Evolutionary conservation across 176 grass and related monocot species (phyloP).

Genomic region (Urochloa ruziziensis): DNA sequence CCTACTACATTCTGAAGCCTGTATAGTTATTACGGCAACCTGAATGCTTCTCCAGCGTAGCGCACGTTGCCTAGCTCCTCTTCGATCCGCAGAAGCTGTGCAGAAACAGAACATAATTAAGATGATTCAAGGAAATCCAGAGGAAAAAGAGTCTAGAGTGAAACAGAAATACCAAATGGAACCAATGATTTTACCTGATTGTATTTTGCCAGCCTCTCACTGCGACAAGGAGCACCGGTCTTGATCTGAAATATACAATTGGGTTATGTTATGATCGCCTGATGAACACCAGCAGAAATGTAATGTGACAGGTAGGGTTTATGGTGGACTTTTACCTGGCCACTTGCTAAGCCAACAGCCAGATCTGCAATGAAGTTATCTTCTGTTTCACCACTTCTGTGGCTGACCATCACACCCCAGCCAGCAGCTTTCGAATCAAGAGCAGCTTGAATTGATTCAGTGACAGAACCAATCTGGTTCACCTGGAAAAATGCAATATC

Average conservation of each 20-base stretch:
- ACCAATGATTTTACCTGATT: conserved; percentile 66
- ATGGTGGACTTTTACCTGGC: conserved; percentile 57
- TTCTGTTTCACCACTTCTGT: conserved; percentile 97
- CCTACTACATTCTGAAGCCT: conserved; percentile 10
- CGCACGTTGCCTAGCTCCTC: conserved; percentile 88
- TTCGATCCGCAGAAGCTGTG: conserved; percentile 82
- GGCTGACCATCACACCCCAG: conserved; percentile 99
- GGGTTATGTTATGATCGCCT: not conserved
- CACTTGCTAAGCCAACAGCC: conserved; percentile 88
- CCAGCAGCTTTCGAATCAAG: conserved; percentile 91
- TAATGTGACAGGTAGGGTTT: not conserved
- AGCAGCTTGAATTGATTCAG: conserved; percentile 92
- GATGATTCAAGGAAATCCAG: not conserved
- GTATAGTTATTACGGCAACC: conserved; percentile 52
- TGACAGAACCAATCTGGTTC: conserved; percentile 87
- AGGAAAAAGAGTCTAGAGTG: not conserved
- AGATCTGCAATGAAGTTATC: conserved; percentile 97
- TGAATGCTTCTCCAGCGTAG: conserved; percentile 82
- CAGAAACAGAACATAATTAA: not conserved
- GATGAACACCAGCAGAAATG: not conserved
- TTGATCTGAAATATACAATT: conserved; percentile 69
- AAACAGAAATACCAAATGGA: not conserved
- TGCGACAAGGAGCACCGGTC: conserved; percentile 90
- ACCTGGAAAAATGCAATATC: conserved; percentile 58
- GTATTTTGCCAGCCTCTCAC: conserved; percentile 90